These are phyloP conservation scores for Toxoplasma gondii DNA, from an alignment of 169 alveolate genomes.

Conservation along the genomic window DNA sequence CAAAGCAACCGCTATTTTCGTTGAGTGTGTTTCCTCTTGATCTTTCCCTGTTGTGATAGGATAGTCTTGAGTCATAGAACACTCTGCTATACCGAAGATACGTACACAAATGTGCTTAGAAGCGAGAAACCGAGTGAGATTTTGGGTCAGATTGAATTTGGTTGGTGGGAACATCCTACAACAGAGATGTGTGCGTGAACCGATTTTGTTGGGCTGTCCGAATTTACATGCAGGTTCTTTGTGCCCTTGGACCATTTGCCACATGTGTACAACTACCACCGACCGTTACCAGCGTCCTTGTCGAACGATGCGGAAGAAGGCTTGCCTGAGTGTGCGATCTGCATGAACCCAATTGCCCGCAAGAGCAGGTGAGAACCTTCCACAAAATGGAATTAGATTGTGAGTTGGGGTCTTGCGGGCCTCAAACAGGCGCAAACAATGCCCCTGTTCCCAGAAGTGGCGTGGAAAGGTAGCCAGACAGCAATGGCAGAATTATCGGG, in stretches of 20 bases:
- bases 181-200: too few species aligned
- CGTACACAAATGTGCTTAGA: background rate
- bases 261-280: constrained; percentile 82
- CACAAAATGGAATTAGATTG: background rate
- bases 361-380: constrained; percentile 60
- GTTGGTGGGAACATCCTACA: too few species aligned
- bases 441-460: background rate
- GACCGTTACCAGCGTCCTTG: constrained; percentile 68
- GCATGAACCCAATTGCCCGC: constrained; percentile 77
- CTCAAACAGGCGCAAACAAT: background rate
- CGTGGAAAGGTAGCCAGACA: too few species aligned
- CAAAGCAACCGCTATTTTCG: too few species aligned
- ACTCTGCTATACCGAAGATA: too few species aligned
- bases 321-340: constrained; percentile 84
- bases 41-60: too few species aligned
- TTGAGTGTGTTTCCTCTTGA: too few species aligned
- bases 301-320: constrained; percentile 77
- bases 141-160: too few species aligned
- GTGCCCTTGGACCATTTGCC: constrained; percentile 77
- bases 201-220: background rate
- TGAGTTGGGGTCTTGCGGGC: background rate
- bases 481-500: background rate
- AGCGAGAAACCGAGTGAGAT: too few species aligned
- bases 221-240: constrained; percentile 75
- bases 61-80: too few species aligned